A percentile compares a stretch with the other conserved stretches of the same genome.
Conservation (phyloP, 129 eudicot genomes). For the Kitagawia praeruptora region DNA sequence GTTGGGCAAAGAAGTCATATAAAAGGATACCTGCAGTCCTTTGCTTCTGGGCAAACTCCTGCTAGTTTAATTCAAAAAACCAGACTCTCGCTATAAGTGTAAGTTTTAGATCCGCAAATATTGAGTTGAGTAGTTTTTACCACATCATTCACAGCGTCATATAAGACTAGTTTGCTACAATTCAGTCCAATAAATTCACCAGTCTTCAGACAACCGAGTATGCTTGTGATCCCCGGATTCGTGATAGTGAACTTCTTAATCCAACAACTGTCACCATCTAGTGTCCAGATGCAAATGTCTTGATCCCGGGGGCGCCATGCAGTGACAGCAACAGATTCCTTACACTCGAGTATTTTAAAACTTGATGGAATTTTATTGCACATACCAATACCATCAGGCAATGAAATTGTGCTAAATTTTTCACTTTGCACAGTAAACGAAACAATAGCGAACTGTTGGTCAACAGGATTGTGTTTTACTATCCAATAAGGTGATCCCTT, state of each 20-base stretch:
- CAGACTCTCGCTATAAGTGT: too few species aligned
- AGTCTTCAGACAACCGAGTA: background rate
- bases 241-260: background rate
- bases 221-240: background rate
- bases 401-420: background rate
- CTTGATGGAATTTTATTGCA: too few species aligned
- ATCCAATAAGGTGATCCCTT: slow-evolving; percentile 10
- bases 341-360: background rate
- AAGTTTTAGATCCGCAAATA: too few species aligned
- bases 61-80: too few species aligned
- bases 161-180: too few species aligned
- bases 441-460: background rate
- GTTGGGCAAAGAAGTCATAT: too few species aligned
- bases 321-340: background rate
- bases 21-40: too few species aligned
- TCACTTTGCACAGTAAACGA: background rate
- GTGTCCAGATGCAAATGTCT: background rate
- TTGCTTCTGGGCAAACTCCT: too few species aligned
- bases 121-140: too few species aligned
- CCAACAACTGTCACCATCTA: slow-evolving; percentile 10
- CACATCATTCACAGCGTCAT: too few species aligned
- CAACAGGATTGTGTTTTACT: background rate
- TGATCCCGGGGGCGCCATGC: too few species aligned
- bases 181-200: too few species aligned
- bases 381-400: background rate